Conservation (phyloP, 2,329 filamentous ascomycete species). For the Dothistroma septosporum region DNA sequence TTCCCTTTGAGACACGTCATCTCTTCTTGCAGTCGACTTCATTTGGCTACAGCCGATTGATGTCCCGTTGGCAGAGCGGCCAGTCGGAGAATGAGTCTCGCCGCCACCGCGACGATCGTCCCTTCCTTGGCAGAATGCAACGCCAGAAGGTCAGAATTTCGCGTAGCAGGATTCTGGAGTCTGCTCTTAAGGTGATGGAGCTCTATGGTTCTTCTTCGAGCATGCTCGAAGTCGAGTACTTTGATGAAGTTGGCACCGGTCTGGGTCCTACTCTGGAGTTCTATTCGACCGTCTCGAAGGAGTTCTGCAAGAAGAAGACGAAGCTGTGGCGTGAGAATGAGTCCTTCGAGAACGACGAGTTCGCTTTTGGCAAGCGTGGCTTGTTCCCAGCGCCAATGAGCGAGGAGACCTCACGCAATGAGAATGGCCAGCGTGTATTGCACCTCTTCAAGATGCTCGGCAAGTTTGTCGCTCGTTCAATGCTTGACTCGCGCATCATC, state of each 20-base stretch:
- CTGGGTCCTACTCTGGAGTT: conserved; percentile 95
- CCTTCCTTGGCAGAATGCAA: conserved; percentile 85
- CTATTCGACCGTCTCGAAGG: conserved; percentile 93
- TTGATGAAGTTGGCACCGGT: conserved; percentile 95
- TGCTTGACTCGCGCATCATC: conserved; percentile 97
- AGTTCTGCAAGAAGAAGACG: conserved; percentile 95
- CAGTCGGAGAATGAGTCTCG: conserved; percentile 73
- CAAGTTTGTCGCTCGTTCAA: conserved; percentile 94
- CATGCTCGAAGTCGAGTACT: conserved; percentile 95
- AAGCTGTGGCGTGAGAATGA: conserved; percentile 96
- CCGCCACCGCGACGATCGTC: conserved; percentile 78
- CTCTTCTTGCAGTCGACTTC: conserved; percentile 96
- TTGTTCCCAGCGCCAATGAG: conserved; percentile 90
- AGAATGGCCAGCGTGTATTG: conserved; percentile 81
- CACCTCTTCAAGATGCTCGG: conserved; percentile 89
- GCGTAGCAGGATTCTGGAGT: conserved; percentile 88
- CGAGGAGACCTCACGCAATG: conserved; percentile 65
- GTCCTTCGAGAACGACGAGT: conserved; percentile 66
- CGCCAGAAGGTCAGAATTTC: conserved; percentile 98
- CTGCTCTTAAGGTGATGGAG: conserved; percentile 97
- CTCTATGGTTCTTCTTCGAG: conserved; percentile 95
- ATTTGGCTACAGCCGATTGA: conserved; percentile 94
- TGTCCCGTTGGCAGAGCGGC: conserved; percentile 94
- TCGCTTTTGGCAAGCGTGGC: conserved; percentile 76
- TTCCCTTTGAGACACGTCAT: conserved; percentile 95